These are phyloP conservation scores for Citrullus mucosospermus DNA, from an alignment of 306 rosid species.

Conservation along the genomic window DNA sequence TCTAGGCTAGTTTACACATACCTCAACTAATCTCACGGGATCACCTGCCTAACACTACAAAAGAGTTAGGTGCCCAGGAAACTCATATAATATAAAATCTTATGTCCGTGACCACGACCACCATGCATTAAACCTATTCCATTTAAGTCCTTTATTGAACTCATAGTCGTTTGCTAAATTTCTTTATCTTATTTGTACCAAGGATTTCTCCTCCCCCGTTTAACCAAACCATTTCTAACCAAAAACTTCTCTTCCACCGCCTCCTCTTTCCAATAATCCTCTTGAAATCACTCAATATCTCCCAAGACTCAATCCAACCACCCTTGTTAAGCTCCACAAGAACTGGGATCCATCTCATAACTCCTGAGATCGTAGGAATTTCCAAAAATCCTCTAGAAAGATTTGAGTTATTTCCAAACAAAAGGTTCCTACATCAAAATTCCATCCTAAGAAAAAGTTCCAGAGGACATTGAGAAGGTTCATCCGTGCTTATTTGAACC, in stretches of 20 bases:
- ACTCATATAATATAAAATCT: no score
- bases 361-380: background rate
- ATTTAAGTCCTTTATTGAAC: no score
- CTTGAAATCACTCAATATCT: background rate
- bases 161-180: no score
- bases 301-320: background rate
- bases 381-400: background rate
- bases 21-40: no score
- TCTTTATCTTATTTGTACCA: background rate
- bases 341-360: background rate
- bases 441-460: background rate
- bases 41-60: no score
- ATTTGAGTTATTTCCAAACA: background rate
- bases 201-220: background rate
- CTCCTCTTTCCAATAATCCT: background rate
- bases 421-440: background rate
- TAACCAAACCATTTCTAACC: background rate
- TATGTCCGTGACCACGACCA: no score
- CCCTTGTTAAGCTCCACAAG: background rate
- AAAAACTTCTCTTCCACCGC: background rate
- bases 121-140: no score
- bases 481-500: background rate
- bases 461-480: background rate
- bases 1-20: no score
- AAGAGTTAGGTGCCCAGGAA: no score